Percentiles rank a stretch among this genome's conserved stretches.
phyloP scores from a whole-genome alignment of 1,284 basidiomycete genomes.

The Fomitopsis pinicola region DNA sequence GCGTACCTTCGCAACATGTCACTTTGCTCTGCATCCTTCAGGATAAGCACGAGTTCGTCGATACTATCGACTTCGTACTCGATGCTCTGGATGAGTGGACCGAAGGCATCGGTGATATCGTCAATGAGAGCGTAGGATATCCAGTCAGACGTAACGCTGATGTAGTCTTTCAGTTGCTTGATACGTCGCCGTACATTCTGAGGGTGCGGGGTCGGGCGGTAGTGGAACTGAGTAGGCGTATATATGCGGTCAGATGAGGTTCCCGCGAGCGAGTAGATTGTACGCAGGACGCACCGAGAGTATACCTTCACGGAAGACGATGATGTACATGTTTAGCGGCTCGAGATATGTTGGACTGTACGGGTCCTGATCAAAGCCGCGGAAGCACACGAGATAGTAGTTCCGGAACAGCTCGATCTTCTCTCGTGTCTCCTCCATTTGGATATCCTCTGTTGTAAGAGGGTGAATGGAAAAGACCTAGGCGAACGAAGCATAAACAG shows the following conservation, averaged over 20 bases:
- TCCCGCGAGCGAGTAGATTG: background rate
- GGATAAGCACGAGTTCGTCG: conserved; percentile 95
- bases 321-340: conserved; percentile 99
- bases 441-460: conserved; percentile 97
- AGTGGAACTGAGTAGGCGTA: conserved; percentile 77
- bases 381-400: conserved; percentile 99
- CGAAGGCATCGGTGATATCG: conserved; percentile 99
- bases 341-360: conserved; percentile 98
- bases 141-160: conserved; percentile 99
- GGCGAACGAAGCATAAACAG: background rate
- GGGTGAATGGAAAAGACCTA: conserved; percentile 97
- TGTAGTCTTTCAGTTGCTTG: conserved; percentile 99
- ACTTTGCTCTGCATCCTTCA: conserved; percentile 83
- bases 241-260: background rate
- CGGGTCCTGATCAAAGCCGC: conserved; percentile 97
- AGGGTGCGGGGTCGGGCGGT: conserved; percentile 94
- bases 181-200: conserved; percentile 97
- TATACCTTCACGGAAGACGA: conserved; percentile 98
- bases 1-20: conserved; percentile 68
- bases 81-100: conserved; percentile 96
- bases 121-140: conserved; percentile 99
- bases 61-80: conserved; percentile 99
- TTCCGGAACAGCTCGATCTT: conserved; percentile 99
- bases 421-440: conserved; percentile 99
- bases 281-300: conserved; percentile 61